These are phyloP conservation scores for Crithidia sp. DNA, from an alignment of 208 protist species.

Conservation along the genomic window DNA sequence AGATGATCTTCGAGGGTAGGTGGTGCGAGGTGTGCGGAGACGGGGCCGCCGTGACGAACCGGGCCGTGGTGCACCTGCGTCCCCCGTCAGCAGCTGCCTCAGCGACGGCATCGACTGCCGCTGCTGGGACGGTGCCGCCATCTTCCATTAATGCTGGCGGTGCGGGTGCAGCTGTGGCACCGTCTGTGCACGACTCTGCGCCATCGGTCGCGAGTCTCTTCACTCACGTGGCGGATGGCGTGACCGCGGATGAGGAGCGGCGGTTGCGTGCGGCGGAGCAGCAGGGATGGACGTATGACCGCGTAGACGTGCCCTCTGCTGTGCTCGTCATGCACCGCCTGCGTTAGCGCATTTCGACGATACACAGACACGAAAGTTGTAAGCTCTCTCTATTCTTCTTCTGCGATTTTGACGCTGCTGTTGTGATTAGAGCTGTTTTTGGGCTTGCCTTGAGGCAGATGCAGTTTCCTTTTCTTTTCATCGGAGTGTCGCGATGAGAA, in stretches of 20 bases:
- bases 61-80: constrained; percentile 56
- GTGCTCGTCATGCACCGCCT: constrained; percentile 36
- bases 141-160: no score
- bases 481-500: no score
- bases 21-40: constrained; percentile 50
- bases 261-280: constrained; percentile 26
- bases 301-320: constrained; percentile 50
- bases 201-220: constrained; percentile 64
- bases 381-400: no score
- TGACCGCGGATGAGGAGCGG: constrained; percentile 72
- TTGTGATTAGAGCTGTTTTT: no score
- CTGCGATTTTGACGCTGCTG: no score
- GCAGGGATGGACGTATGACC: constrained; percentile 47
- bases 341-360: background rate
- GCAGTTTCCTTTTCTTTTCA: no score
- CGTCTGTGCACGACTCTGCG: no score
- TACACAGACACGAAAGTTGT: no score
- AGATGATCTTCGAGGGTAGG: constrained; percentile 64
- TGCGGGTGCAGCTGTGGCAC: no score
- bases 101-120: background rate
- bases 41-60: constrained; percentile 29
- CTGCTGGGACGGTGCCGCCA: no score
- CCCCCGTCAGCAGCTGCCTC: background rate
- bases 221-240: constrained; percentile 52
- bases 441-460: no score